Conservation (phyloP, 768 basidiomycete genomes). For the Calocera viscosa region DNA sequence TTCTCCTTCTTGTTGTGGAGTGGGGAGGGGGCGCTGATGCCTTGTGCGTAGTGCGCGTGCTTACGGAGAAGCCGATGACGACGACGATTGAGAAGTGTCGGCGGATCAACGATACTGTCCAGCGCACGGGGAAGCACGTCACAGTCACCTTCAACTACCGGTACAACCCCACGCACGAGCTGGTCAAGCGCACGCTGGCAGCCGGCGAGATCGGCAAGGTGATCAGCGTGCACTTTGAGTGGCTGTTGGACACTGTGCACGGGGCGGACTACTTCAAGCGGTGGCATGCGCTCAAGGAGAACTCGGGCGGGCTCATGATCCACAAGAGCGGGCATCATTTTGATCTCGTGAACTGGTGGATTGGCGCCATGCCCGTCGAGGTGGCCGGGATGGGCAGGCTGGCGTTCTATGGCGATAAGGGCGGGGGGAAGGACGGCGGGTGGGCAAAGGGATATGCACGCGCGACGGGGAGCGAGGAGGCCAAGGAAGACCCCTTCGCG, state of each 20-base stretch:
- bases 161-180: slow-evolving; percentile 41
- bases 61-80: slow-evolving; percentile 47
- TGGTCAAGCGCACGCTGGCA: slow-evolving; percentile 36
- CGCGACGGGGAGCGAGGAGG: slow-evolving; percentile 33
- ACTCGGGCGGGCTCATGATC: slow-evolving; percentile 36
- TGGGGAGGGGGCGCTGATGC: background rate
- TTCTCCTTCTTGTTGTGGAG: background rate
- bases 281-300: slow-evolving; percentile 37
- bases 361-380: slow-evolving; percentile 34
- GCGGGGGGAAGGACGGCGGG: slow-evolving; percentile 33
- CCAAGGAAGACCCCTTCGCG: slow-evolving; percentile 38
- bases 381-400: slow-evolving; percentile 39
- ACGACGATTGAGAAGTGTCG: slow-evolving; percentile 39
- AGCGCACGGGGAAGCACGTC: slow-evolving; percentile 32
- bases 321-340: slow-evolving; percentile 40
- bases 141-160: slow-evolving; percentile 37
- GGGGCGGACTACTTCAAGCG: slow-evolving; percentile 43
- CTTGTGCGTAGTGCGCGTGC: slow-evolving; percentile 30
- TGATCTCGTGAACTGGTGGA: slow-evolving; percentile 46
- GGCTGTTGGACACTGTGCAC: slow-evolving; percentile 42
- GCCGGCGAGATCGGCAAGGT: slow-evolving; percentile 39
- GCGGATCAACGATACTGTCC: slow-evolving; percentile 34
- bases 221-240: slow-evolving; percentile 41
- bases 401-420: slow-evolving; percentile 38
- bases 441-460: slow-evolving; percentile 38